Evolutionary conservation across 208 protist genomes (phyloP), one percentile per base, ranked within the genome.

Genomic region (Plasmodiophora brassicae): DNA sequence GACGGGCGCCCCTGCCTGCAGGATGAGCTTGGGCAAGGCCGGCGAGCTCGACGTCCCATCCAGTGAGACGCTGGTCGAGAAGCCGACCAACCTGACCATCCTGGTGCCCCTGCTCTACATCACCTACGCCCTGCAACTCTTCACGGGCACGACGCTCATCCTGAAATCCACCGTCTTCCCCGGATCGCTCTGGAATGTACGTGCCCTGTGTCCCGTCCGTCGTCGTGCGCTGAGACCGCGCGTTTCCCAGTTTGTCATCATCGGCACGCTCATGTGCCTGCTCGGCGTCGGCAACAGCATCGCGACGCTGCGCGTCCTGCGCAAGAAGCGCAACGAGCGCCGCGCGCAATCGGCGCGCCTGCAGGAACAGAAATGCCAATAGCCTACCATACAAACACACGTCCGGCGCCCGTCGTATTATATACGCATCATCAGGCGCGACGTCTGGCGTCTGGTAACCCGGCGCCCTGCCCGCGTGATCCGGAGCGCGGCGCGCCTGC

Each of bases 251-350:
- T 44, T 78, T n/a, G 14, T 78, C 20, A 5, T 78, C 65, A 78
- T 38, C 41, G 65, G 65, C 5, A 14, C 41, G n/a, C 41, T 78
- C 32, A 78, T 78, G 20, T 44, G 32, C n/a, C 65, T 78, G n/a
- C 65, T 78, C n/a, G 65, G 65, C 32, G 41, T 78, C 41, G 65
- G 65, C 20, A 78, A 78, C n/a, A 32, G 65, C 65, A 78, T 78
- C n/a, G 65, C 65, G 5, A 78, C 65, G n/a, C 32, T 32, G 65
- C 65, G 65, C 5, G 65, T 78, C 5, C 5, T 78, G 65, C 41
- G 10, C n/a, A 78, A 78, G n/a, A 78, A 78, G n/a, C 65, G 65
- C 5, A 78, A n/a, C 5, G 14, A 78, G 41, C 65, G 65, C 5
- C 65, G n/a, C n/a, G n/a, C n/a, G n/a, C n/a, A n/a, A n/a, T n/a